Conservation (phyloP, 805 yeast genomes). For the Cyberlindnera mrakii region DNA sequence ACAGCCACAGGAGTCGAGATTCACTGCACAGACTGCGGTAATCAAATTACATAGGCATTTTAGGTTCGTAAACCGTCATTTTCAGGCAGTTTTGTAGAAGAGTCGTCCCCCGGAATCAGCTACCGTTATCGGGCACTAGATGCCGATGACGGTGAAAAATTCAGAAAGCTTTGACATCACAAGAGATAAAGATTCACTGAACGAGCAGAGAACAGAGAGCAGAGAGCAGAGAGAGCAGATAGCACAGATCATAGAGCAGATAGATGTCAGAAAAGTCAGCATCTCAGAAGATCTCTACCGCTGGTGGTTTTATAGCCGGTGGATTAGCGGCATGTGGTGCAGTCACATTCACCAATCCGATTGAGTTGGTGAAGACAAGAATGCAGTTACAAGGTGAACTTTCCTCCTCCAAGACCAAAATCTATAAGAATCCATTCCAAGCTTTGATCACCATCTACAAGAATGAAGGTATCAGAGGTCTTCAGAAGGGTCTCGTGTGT, state of each 20-base stretch:
- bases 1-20: conserved; percentile 9
- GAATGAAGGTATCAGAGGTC: conserved; percentile 81
- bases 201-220: neutral
- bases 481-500: conserved; percentile 83
- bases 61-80: too few relatives aligned
- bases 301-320: conserved; percentile 85
- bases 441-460: conserved; percentile 66
- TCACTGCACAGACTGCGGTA: conserved; percentile 25
- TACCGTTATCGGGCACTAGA: too few relatives aligned
- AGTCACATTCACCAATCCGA: conserved; percentile 93
- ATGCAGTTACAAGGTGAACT: conserved; percentile 97
- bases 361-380: conserved; percentile 89
- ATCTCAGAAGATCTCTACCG: conserved; percentile 54
- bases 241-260: too few relatives aligned
- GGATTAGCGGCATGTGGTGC: conserved; percentile 97
- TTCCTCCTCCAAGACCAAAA: conserved; percentile 41
- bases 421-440: conserved; percentile 82
- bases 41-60: conserved; percentile 8
- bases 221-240: neutral
- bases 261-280: conserved; percentile 30
- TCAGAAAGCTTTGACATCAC: too few relatives aligned
- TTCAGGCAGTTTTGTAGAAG: too few relatives aligned
- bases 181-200: neutral
- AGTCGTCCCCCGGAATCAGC: too few relatives aligned
- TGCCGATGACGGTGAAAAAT: too few relatives aligned